These are phyloP conservation scores for Draba incana DNA, from an alignment of 345 rosid species.

Conservation along the genomic window DNA sequence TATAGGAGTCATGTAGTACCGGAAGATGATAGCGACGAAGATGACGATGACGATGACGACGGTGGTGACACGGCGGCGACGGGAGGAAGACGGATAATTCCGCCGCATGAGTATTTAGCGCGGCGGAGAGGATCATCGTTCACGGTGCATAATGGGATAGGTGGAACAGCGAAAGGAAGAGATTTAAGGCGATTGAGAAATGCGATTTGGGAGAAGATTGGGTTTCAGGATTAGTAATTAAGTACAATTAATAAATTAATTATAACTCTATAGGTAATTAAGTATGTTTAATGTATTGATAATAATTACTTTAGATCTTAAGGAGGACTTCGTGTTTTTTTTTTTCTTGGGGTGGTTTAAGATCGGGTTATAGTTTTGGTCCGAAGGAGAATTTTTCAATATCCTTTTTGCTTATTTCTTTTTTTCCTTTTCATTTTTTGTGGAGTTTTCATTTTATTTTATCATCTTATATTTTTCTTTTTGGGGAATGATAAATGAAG, in stretches of 20 bases:
- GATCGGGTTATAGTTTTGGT: constrained; percentile 31
- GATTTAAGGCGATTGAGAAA: constrained; percentile 60
- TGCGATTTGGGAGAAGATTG: constrained; percentile 67
- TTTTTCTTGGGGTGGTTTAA: not conserved
- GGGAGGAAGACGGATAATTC: constrained; percentile 39
- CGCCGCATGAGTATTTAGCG: constrained; percentile 67
- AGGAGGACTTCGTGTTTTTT: constrained; percentile 18
- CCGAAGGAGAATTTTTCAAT: constrained; percentile 31
- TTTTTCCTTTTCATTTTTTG: not conserved
- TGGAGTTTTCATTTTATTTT: constrained; percentile 2
- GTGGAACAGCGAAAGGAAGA: constrained; percentile 67
- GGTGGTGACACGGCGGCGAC: constrained; percentile 5
- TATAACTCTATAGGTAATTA: constrained; percentile 20
- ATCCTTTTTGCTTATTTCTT: constrained; percentile 17
- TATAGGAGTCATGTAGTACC: constrained; percentile 42
- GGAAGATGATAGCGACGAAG: constrained; percentile 41
- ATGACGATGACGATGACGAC: constrained; percentile 31
- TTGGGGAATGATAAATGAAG: constrained; percentile 6
- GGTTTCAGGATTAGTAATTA: constrained; percentile 52
- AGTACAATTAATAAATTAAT: constrained; percentile 6
- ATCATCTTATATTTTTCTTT: constrained; percentile 11
- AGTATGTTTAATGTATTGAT: constrained; percentile 11
- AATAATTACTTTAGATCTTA: constrained; percentile 3
- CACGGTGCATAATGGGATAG: constrained; percentile 57
- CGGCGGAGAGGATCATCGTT: constrained; percentile 60